phyloP scores from a whole-genome alignment of 306 rosid genomes.

The Mucuna pruriens region DNA sequence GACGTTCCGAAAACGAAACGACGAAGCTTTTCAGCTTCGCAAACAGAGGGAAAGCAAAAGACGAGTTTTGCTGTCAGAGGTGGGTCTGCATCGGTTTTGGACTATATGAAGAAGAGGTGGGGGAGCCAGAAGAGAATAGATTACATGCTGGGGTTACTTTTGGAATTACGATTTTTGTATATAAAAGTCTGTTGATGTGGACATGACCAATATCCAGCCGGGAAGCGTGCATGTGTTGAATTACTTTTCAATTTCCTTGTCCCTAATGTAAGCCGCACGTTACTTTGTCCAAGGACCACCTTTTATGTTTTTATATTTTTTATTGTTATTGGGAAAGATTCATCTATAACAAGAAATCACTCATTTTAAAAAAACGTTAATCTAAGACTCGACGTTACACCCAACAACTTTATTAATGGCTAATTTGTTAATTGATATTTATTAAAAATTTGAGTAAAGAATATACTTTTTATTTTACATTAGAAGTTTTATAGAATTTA shows the following conservation, averaged over 20 bases:
- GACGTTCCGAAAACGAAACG: not conserved
- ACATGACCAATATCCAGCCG: not conserved
- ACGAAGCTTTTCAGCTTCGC: not conserved
- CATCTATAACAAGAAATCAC: too few species aligned
- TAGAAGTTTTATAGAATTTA: too few species aligned
- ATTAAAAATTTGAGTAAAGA: too few species aligned
- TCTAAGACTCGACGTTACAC: too few species aligned
- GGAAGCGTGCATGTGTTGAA: slow-evolving; percentile 23
- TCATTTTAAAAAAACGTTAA: too few species aligned
- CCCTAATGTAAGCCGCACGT: slow-evolving; percentile 16
- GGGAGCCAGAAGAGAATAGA: slow-evolving; percentile 15
- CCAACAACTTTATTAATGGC: too few species aligned
- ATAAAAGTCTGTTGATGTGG: not conserved
- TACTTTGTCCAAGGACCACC: slow-evolving; percentile 22
- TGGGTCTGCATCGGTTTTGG: slow-evolving; percentile 7
- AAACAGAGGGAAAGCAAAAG: not conserved
- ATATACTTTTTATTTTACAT: too few species aligned
- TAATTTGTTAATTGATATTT: too few species aligned
- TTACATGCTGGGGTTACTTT: not conserved
- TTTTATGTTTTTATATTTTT: not conserved
- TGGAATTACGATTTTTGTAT: not conserved
- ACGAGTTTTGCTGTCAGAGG: slow-evolving; percentile 3
- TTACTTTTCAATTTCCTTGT: not conserved
- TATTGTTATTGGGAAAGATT: too few species aligned
- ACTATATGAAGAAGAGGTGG: slow-evolving; percentile 9